Evolutionary conservation across 1,139 yeast species (phyloP).

Genomic region (Eremothecium coryli): DNA sequence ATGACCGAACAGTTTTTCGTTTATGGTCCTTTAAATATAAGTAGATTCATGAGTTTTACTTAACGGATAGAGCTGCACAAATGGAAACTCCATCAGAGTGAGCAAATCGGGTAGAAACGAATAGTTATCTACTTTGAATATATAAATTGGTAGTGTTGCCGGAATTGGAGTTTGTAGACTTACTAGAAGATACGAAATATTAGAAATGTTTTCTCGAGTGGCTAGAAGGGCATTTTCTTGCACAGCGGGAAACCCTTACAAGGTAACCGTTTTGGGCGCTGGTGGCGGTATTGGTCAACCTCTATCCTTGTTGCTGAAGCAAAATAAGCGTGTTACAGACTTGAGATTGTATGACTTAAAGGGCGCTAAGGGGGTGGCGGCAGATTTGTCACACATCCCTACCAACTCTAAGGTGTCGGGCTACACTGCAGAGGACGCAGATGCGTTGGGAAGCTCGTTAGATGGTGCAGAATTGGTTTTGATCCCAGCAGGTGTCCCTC

Average conservation of each 20-base stretch:
- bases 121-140: no score
- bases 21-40: no score
- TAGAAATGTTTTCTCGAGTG: constrained; percentile 22
- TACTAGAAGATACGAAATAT: no score
- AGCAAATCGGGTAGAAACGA: no score
- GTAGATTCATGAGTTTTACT: no score
- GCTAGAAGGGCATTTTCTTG: constrained; percentile 65
- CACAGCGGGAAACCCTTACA: constrained; percentile 52
- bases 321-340: constrained; percentile 76
- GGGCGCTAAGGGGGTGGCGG: constrained; percentile 95
- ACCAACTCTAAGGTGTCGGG: constrained; percentile 80
- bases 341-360: constrained; percentile 85
- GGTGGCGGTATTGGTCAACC: constrained; percentile 99
- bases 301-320: constrained; percentile 77
- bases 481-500: constrained; percentile 98
- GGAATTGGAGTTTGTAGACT: no score
- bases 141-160: no score
- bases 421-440: constrained; percentile 61
- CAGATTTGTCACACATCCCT: constrained; percentile 89
- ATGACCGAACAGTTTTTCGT: background rate
- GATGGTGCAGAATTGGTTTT: constrained; percentile 78
- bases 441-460: constrained; percentile 70
- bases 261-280: constrained; percentile 90
- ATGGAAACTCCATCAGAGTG: no score
- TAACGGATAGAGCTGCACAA: no score